Conservation (phyloP, 2,329 filamentous ascomycete genomes). For the Rosellinia necatrix region DNA sequence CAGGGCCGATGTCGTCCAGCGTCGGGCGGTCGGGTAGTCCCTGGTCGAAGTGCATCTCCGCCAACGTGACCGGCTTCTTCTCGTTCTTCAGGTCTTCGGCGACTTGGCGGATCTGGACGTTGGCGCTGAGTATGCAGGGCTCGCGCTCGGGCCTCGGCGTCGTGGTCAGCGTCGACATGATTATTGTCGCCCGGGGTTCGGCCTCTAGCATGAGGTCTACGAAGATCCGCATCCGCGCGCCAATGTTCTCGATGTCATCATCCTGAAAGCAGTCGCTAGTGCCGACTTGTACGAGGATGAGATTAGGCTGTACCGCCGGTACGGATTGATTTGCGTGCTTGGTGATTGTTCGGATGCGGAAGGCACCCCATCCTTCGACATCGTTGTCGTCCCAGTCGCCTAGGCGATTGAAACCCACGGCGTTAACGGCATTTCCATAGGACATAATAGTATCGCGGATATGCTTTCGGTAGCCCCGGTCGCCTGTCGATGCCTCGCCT, state of each 20-base stretch:
- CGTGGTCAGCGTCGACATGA: constrained; percentile 36
- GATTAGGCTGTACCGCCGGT: constrained; percentile 36
- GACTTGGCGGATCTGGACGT: constrained; percentile 36
- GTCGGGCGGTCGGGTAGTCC: constrained; percentile 30
- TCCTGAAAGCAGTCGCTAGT: constrained; percentile 38
- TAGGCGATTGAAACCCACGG: constrained; percentile 38
- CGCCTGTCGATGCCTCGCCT: constrained; percentile 33
- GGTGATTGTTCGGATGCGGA: constrained; percentile 31
- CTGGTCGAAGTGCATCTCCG: constrained; percentile 39
- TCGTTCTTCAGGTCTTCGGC: constrained; percentile 32
- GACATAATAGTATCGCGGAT: constrained; percentile 34
- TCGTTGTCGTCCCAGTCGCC: constrained; percentile 39
- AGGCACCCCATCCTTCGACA: constrained; percentile 34
- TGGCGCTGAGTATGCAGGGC: constrained; percentile 33
- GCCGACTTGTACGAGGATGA: constrained; percentile 37
- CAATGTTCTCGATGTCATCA: constrained; percentile 29
- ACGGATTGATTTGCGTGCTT: constrained; percentile 32
- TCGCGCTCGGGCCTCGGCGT: constrained; percentile 33
- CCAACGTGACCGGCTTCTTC: constrained; percentile 30
- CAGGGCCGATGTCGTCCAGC: constrained; percentile 34
- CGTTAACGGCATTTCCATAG: constrained; percentile 36
- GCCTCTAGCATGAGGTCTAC: constrained; percentile 31
- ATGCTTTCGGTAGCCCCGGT: constrained; percentile 36
- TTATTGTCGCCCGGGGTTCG: constrained; percentile 31
- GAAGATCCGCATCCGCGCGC: constrained; percentile 31